Evolutionary conservation across 2,329 filamentous ascomycete species (phyloP).

Genomic region (Diaporthe helianthi): DNA sequence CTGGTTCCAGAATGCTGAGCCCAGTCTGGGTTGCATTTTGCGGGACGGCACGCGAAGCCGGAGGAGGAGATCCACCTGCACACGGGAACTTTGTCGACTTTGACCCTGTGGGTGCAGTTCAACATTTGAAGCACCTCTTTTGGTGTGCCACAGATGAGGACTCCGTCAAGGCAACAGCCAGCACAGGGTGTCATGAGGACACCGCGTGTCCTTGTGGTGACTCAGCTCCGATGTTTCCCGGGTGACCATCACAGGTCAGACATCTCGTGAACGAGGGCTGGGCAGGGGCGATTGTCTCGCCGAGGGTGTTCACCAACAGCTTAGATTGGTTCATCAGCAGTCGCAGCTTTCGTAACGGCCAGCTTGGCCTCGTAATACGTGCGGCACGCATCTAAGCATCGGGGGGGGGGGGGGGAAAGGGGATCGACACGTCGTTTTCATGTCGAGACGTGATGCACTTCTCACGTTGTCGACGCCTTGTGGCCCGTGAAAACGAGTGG

Average conservation of each 20-base stretch:
- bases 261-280: background rate
- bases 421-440: background rate
- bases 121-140: background rate
- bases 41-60: conserved; percentile 9
- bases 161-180: conserved; percentile 7
- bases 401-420: too few relatives aligned
- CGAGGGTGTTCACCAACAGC: background rate
- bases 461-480: background rate
- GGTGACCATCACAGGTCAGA: background rate
- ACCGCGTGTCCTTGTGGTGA: background rate
- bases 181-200: background rate
- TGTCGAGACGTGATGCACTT: background rate
- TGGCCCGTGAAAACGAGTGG: background rate
- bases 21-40: background rate
- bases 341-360: background rate
- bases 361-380: conserved; percentile 5
- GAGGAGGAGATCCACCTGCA: background rate
- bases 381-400: background rate
- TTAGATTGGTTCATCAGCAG: background rate
- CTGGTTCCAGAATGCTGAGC: background rate
- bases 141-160: background rate
- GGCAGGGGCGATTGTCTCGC: background rate
- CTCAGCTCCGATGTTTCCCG: conserved; percentile 14
- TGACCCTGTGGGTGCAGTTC: background rate
- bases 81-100: background rate